Conservation (phyloP, 768 basidiomycete genomes). For the Auricularia sp. region DNA sequence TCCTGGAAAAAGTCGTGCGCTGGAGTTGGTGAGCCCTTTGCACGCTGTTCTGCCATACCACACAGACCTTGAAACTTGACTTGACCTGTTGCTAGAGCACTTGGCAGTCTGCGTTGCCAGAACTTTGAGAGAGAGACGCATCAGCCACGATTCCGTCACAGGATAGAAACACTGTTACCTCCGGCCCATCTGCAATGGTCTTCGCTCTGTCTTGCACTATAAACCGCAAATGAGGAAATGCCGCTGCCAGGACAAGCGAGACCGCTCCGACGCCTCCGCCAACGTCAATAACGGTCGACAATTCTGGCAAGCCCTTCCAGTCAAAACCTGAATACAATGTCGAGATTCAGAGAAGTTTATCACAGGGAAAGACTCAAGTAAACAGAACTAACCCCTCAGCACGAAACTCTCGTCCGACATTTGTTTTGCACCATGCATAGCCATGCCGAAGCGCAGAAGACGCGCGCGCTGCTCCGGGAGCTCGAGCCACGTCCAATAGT, state of each 20-base stretch:
- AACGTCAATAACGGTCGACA: conserved; percentile 24
- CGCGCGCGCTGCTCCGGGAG: conserved; percentile 18
- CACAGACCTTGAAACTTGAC: conserved; percentile 41
- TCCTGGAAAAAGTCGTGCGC: conserved; percentile 13
- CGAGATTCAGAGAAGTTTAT: too few species aligned
- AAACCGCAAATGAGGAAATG: conserved; percentile 16
- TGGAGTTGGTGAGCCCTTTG: not conserved
- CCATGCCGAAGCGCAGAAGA: conserved; percentile 22
- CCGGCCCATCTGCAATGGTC: conserved; percentile 5
- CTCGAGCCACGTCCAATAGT: conserved; percentile 21
- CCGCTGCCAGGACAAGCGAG: conserved; percentile 15
- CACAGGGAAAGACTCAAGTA: not conserved
- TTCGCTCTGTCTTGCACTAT: conserved; percentile 23
- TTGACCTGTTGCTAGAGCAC: conserved; percentile 1
- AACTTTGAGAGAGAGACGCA: too few species aligned
- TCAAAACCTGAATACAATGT: conserved; percentile 17
- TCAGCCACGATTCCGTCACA: too few species aligned
- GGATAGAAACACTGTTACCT: too few species aligned
- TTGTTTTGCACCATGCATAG: conserved; percentile 14
- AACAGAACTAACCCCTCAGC: not conserved
- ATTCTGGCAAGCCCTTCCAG: conserved; percentile 17
- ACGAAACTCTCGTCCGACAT: too few species aligned
- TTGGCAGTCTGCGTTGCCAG: not conserved
- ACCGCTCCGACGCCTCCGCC: conserved; percentile 23
- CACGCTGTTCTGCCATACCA: not conserved